Evolutionary conservation across 73 alveolate genomes (phyloP).

Genomic region (Breviolum minutum): DNA sequence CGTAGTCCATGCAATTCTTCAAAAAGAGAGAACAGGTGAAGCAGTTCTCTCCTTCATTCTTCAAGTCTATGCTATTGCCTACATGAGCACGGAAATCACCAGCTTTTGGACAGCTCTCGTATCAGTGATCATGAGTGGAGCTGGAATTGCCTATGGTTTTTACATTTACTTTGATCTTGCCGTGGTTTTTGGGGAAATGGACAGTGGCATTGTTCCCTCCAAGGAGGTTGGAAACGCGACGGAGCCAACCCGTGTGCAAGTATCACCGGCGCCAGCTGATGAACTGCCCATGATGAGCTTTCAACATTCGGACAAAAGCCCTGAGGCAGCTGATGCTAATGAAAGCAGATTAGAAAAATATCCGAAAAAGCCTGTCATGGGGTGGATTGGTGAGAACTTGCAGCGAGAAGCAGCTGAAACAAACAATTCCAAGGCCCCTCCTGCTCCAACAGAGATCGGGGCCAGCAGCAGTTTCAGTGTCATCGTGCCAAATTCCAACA

Average conservation of each 20-base stretch:
- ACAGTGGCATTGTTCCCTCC: not conserved
- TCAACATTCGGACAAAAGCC: too few species aligned
- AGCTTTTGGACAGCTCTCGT: not conserved
- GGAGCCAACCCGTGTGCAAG: not conserved
- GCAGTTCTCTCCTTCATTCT: conserved; percentile 22
- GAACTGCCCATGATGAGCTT: not conserved
- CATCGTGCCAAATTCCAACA: not conserved
- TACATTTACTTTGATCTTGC: conserved; percentile 66
- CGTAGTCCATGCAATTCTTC: not conserved
- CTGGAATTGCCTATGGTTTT: conserved; percentile 51
- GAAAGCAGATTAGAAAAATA: not conserved
- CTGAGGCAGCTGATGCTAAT: not conserved
- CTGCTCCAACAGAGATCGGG: not conserved
- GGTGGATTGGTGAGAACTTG: not conserved
- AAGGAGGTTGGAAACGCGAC: not conserved
- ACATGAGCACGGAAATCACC: not conserved
- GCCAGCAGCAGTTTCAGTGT: conserved; percentile 7
- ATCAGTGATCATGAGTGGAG: conserved; percentile 1
- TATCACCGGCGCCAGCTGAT: not conserved
- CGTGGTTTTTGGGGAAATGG: not conserved
- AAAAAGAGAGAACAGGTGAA: conserved; percentile 49
- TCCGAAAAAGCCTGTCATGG: not conserved
- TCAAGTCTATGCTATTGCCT: conserved; percentile 9
- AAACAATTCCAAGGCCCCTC: not conserved
- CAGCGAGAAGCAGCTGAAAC: not conserved